Evolutionary conservation across 805 yeast genomes (phyloP).

Genomic region (Saccharomycopsis capsularis): DNA sequence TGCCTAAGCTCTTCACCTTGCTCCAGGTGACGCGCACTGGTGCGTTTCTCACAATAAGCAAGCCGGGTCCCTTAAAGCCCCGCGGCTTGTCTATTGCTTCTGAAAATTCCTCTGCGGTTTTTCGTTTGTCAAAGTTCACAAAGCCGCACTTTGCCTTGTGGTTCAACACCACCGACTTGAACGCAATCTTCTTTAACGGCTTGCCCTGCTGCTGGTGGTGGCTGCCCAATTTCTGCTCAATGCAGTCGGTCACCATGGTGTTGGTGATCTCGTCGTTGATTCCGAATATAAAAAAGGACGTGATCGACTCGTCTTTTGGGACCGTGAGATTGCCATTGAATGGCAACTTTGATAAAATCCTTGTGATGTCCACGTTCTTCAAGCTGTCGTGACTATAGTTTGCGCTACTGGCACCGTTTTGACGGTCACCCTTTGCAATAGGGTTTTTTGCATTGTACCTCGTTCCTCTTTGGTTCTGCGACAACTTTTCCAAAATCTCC

Average conservation of each 20-base stretch:
- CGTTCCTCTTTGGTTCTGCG: slow-evolving; percentile 28
- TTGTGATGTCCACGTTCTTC: slow-evolving; percentile 40
- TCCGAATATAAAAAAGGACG: slow-evolving; percentile 70
- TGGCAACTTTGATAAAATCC: slow-evolving; percentile 56
- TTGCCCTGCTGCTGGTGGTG: neutral
- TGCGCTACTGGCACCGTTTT: neutral
- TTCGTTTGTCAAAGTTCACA: slow-evolving; percentile 43
- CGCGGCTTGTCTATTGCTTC: slow-evolving; percentile 21
- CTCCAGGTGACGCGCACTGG: slow-evolving; percentile 57
- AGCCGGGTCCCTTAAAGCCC: slow-evolving; percentile 27
- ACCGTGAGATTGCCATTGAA: slow-evolving; percentile 48
- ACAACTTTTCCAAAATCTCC: slow-evolving; percentile 45
- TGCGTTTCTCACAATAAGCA: slow-evolving; percentile 30
- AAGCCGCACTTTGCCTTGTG: slow-evolving; percentile 61
- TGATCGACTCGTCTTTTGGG: slow-evolving; percentile 37
- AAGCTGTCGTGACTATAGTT: slow-evolving; percentile 5
- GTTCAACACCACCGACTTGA: slow-evolving; percentile 43
- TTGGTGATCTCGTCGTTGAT: slow-evolving; percentile 61
- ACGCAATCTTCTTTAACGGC: slow-evolving; percentile 21
- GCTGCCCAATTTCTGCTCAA: slow-evolving; percentile 29
- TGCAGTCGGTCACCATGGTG: slow-evolving; percentile 46
- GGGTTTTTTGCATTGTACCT: slow-evolving; percentile 13
- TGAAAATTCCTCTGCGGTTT: slow-evolving; percentile 44
- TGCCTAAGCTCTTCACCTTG: slow-evolving; percentile 37
- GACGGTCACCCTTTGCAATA: slow-evolving; percentile 10